phyloP scores from a whole-genome alignment of 2,329 filamentous ascomycete species.

The Berkeleyomyces rouxiae region DNA sequence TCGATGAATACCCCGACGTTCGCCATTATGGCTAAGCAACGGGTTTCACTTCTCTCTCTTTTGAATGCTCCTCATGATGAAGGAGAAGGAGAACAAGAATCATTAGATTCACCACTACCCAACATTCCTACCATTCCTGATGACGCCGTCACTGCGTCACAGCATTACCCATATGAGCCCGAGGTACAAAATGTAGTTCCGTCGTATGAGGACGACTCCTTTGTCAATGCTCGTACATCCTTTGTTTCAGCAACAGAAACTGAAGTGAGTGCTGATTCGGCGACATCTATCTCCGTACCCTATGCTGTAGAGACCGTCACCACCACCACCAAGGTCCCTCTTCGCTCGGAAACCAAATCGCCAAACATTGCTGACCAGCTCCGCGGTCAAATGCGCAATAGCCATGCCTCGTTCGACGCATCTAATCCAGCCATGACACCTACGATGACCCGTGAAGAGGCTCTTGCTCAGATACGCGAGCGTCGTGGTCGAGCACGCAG shows the following conservation, averaged over 20 bases:
- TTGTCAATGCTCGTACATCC: conserved; percentile 23
- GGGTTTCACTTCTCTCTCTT: conserved; percentile 43
- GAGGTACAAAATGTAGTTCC: conserved; percentile 20
- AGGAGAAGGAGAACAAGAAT: background rate
- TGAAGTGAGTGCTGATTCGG: background rate
- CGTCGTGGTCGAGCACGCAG: conserved; percentile 54
- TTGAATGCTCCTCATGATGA: conserved; percentile 35
- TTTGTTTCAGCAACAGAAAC: conserved; percentile 18
- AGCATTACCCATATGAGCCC: conserved; percentile 13
- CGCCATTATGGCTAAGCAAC: conserved; percentile 35
- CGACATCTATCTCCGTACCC: background rate
- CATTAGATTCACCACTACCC: background rate
- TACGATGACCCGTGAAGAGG: conserved; percentile 56
- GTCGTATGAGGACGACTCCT: conserved; percentile 17
- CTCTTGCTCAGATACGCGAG: conserved; percentile 58
- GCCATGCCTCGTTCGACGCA: conserved; percentile 31
- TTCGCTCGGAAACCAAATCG: conserved; percentile 28
- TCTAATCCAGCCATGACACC: conserved; percentile 43
- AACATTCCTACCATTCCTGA: conserved; percentile 9
- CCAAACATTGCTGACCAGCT: conserved; percentile 11
- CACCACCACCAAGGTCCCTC: conserved; percentile 34
- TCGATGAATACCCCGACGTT: conserved; percentile 44
- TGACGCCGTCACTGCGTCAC: conserved; percentile 9
- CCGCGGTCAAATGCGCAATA: conserved; percentile 2
- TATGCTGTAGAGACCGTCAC: conserved; percentile 28